These are phyloP conservation scores for Penicillium oxalicum DNA, from an alignment of 2,329 filamentous ascomycete species.

Conservation along the genomic window DNA sequence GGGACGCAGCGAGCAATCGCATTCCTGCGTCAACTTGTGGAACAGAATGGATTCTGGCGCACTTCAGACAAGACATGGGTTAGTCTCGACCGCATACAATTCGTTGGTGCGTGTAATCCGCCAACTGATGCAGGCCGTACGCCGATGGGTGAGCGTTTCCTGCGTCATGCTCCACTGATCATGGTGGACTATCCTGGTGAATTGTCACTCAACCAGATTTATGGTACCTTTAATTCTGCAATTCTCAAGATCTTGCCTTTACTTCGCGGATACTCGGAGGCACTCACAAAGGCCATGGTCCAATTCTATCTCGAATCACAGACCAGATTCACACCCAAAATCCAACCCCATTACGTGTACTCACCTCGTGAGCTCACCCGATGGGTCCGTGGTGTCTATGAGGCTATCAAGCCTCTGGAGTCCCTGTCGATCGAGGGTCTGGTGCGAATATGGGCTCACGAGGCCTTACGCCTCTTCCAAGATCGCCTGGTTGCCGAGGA, in stretches of 20 bases:
- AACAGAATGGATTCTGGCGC: conserved; percentile 99
- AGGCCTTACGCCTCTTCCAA: conserved; percentile 92
- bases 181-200: conserved; percentile 99
- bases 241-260: conserved; percentile 94
- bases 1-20: conserved; percentile 96
- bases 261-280: conserved; percentile 88
- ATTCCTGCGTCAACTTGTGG: conserved; percentile 92
- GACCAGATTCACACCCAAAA: conserved; percentile 86
- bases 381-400: conserved; percentile 96
- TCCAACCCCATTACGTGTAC: conserved; percentile 98
- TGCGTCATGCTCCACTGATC: conserved; percentile 93
- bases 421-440: conserved; percentile 82
- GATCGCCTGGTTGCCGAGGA: conserved; percentile 93
- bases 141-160: conserved; percentile 84
- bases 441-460: conserved; percentile 95
- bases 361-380: conserved; percentile 95
- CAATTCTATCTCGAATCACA: conserved; percentile 94
- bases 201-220: conserved; percentile 90
- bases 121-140: conserved; percentile 96
- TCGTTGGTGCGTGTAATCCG: conserved; percentile 97
- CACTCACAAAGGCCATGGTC: conserved; percentile 96
- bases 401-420: conserved; percentile 90
- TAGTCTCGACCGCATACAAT: conserved; percentile 93
- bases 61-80: conserved; percentile 98
- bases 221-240: conserved; percentile 94